Base-by-base conservation (phyloP, 2,329 filamentous ascomycete species). In the Cladosporium sp. region DNA sequence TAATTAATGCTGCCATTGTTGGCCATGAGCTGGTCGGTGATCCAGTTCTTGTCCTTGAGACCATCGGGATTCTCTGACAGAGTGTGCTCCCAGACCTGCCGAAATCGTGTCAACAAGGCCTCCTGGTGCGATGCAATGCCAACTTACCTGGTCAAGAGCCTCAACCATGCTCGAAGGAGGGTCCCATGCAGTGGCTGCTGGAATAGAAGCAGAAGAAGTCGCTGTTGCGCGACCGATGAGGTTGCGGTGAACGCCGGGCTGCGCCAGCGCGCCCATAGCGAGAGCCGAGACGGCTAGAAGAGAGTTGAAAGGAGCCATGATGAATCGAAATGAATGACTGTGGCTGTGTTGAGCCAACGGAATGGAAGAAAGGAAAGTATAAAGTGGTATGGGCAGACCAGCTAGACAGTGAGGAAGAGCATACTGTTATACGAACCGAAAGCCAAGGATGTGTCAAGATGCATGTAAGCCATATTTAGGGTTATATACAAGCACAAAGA, bases 1-100 rank as follows among this genome's bases (percentile, higher is more conserved):
- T 75, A 73, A 62, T 75, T 73, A 63, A 76, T 67, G 62, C 66
- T 71, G 64, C 75, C 58, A 15, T 59, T 59, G 58, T 59, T 49
- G n/a, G 58, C 42, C 5, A 59, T 47, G 1, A 59, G 51, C 11
- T 59, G 58, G 40, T 59, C 58, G 42, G 51, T 47, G 50, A 55
- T 59, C 58, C 58, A 59, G 42, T 59, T 52, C 22, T 50, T 49
- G 58, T 59, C 51, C 25, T 59, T 52, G 34, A 47, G 51, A 20
- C 58, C 51, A 19, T 39, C 28, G 42, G 58, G 39, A 7, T 55
- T 59, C 14, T 59, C 58, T 38, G 51, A 39, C 9, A 55, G 20
- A 36, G 58, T 59, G 17, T 59, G 50, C 12, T 59, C 51, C 58
- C 58, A 59, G 40, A 59, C 58, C 51, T 42, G 36, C 3, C 12